phyloP scores from a whole-genome alignment of 345 rosid species.

The Laguncularia racemosa region DNA sequence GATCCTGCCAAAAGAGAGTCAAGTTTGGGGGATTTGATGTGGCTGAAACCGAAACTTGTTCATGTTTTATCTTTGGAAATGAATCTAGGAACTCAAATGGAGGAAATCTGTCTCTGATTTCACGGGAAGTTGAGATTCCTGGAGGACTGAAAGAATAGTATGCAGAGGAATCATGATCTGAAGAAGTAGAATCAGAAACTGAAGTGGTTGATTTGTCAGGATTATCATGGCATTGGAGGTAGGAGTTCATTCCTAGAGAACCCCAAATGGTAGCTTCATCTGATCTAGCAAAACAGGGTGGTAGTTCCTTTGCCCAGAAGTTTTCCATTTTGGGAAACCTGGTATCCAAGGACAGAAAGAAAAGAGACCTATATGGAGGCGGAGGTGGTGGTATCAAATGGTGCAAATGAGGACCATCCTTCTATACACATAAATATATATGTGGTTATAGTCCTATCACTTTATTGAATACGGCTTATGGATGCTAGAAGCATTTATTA shows the following conservation, averaged over 20 bases:
- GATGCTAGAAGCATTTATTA: no score
- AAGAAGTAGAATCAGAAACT: conserved; percentile 24
- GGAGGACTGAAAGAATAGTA: conserved; percentile 12
- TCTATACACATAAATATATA: no score
- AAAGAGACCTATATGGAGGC: no score
- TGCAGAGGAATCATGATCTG: conserved; percentile 18
- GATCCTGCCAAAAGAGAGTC: conserved; percentile 50
- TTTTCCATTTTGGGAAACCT: no score
- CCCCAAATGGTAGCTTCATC: not conserved
- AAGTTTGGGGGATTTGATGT: conserved; percentile 42
- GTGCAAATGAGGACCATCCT: no score
- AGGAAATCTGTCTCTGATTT: conserved; percentile 13
- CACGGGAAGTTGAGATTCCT: conserved; percentile 21
- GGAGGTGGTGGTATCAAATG: no score
- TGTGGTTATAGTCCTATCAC: no score
- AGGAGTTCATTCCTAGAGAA: conserved; percentile 24
- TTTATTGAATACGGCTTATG: no score
- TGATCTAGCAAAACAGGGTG: no score
- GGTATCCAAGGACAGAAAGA: no score
- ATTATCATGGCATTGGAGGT: conserved; percentile 22
- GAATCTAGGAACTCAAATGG: conserved; percentile 40
- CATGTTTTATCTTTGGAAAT: conserved; percentile 29
- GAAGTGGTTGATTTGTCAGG: conserved; percentile 16
- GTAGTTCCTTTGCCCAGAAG: no score
- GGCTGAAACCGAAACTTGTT: conserved; percentile 16